Percentiles rank a stretch among this genome's conserved stretches.
Conservation (phyloP, 2,329 filamentous ascomycete genomes). For the Fusarium sp. region DNA sequence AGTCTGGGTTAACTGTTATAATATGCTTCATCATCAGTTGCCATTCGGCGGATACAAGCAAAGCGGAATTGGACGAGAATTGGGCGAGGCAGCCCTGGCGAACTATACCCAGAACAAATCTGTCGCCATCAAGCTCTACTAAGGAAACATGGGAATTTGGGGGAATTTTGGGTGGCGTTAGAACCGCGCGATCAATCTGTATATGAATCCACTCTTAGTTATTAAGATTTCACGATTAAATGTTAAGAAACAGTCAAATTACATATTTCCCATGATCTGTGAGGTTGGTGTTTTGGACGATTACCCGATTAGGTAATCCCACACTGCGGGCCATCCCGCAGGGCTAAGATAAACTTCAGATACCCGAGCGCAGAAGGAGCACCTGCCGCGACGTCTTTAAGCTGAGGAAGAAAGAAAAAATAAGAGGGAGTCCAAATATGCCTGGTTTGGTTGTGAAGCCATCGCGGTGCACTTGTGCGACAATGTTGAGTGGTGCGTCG, state of each 20-base stretch:
- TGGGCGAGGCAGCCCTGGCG: conserved; percentile 74
- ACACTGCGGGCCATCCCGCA: background rate
- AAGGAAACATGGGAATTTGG: conserved; percentile 26
- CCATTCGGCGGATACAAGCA: conserved; percentile 84
- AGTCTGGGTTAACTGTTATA: conserved; percentile 74
- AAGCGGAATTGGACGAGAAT: conserved; percentile 81
- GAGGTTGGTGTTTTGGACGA: conserved; percentile 9
- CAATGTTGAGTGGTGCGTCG: background rate
- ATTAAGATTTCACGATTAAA: conserved; percentile 38
- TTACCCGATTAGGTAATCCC: conserved; percentile 10
- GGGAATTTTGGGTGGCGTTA: conserved; percentile 40
- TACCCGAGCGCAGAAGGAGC: background rate
- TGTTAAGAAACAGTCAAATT: conserved; percentile 34
- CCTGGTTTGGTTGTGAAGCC: background rate
- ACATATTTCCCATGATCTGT: background rate
- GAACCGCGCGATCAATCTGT: conserved; percentile 42
- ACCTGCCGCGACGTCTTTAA: background rate
- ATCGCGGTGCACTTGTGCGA: background rate
- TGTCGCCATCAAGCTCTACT: conserved; percentile 64
- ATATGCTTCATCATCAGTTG: conserved; percentile 76
- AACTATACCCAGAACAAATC: conserved; percentile 79
- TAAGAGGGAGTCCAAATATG: background rate
- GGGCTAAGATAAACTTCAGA: background rate
- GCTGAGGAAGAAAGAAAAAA: background rate
- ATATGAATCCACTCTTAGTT: conserved; percentile 43